Evolutionary conservation across 2,329 filamentous ascomycete genomes (phyloP), one percentile per base, ranked within the genome.

Genomic region (Amylocarpus encephaloides): DNA sequence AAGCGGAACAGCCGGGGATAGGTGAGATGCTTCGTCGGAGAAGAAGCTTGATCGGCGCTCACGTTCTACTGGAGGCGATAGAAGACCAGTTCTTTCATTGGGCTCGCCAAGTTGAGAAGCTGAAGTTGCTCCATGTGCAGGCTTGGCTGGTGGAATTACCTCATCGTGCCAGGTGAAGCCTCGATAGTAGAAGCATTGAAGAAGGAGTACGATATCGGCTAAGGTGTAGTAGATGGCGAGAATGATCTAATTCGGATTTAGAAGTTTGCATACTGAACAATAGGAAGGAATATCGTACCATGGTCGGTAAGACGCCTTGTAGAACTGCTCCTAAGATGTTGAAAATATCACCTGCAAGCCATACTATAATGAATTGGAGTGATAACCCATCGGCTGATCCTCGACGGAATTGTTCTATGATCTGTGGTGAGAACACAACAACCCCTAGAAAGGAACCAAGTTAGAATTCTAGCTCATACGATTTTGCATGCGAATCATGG

Each of bases 361-460:
- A 98, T 62, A 95, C 80, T 53, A 94, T 83, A 64, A 97, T 83
- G 72, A 97, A 98, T 49, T 92, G 85, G 12, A 96, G 79, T 0
- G 88, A 95, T 1, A 97, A 76, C 2, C 90, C 92, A 66, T 96
- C 89, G 51, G 90, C 88, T 36, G 86, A 94, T 58, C 80, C 74
- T 49, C 90, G 81, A 56, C 83, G 84, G 71, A 95, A 96, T 66
- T 96, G 96, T 65, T 95, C 89, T 61, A 95, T 85, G 61, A 98
- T 96, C 62, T 98, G 93, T 2, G 93, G 93, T 1, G 89, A 93
- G 72, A 96, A 98, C 51, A 98, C 93, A 33, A 97, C 88, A 50
- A 97, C 87, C 93, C 93, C 46, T 48, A 40, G 15, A 18, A 5
- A 96, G 11, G 34, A 5, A 13, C 7, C 36, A 19, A 13, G 35